Base-by-base conservation (phyloP, 805 yeast species). In the Hanseniaspora guilliermondii region DNA sequence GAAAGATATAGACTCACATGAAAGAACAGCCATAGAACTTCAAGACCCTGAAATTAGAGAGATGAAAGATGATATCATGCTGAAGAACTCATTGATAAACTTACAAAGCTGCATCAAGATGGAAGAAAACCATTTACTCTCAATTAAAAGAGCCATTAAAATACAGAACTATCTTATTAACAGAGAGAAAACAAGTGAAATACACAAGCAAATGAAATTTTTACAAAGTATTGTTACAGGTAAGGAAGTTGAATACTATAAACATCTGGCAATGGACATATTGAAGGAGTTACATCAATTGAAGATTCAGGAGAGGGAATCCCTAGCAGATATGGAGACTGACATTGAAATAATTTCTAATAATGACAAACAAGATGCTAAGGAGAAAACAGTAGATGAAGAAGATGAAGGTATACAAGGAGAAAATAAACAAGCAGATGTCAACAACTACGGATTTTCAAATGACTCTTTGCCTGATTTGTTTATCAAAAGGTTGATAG, bases 381-480 rank as follows among this genome's bases (percentile, higher is more conserved):
- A 7, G 12, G 16, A 30, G 16, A 30, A 30, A 2, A 30, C 33
- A 11, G 53, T 32, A 16, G 36, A 40, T 32, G 53, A n/a, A 3
- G 41, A 12, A 9, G 45, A 27, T 6, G 40, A n/a, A 5, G n/a
- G 4, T 17, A 7, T 19, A 6, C 17, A 39, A 21, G 24, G 22
- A 22, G 42, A 39, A 9, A 24, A 38, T 12, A n/a, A 17, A 19
- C 35, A 49, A 14, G 22, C 39, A n/a, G 11, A 41, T 4, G 9
- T 17, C 6, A 35, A 40, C 33, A 33, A 35, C 36, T 50, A 41
- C 21, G 47, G 54, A 36, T 50, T 50, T 24, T 41, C 54, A 1
- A 50, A 50, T 16, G 42, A 42, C 5, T 50, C 48, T 1, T 32
- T 50, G 24, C 36, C 54, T 6, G 54, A 50, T 36, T 24, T 50